Percentiles rank a stretch among this genome's conserved stretches.
Conservation (phyloP, 1,139 yeast genomes). For the Debaryomycetaceae sp. region DNA sequence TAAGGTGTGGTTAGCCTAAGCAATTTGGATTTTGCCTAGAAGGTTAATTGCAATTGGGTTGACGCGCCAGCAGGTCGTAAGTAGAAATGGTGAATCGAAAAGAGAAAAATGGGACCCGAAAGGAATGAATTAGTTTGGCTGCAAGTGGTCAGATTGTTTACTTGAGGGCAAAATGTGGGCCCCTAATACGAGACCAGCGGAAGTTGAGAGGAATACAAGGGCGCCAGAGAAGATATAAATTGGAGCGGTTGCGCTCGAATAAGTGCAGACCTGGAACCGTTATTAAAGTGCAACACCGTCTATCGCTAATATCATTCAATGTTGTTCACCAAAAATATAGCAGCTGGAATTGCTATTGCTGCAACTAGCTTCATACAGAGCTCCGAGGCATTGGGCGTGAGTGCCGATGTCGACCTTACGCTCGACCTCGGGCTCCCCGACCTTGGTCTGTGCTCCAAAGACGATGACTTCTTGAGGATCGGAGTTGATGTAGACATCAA, state of each 20-base stretch:
- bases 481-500: background rate
- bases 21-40: background rate
- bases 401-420: slow-evolving; percentile 6
- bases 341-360: background rate
- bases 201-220: too few species aligned
- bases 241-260: too few species aligned
- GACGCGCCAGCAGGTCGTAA: background rate
- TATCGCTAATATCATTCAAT: background rate
- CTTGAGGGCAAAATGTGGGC: background rate
- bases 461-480: background rate
- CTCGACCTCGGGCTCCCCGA: slow-evolving; percentile 4
- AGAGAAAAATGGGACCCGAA: background rate
- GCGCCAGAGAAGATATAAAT: too few species aligned
- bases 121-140: background rate
- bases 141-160: background rate
- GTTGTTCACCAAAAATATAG: background rate
- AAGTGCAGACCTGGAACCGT: too few species aligned
- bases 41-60: background rate
- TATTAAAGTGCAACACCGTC: background rate
- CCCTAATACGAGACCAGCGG: background rate
- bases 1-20: too few species aligned
- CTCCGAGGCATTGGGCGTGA: slow-evolving; percentile 3
- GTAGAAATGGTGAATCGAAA: background rate
- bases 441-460: background rate
- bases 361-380: background rate